Base-by-base conservation (phyloP, 2,329 filamentous ascomycete genomes). In the Cladosporium sp. region DNA sequence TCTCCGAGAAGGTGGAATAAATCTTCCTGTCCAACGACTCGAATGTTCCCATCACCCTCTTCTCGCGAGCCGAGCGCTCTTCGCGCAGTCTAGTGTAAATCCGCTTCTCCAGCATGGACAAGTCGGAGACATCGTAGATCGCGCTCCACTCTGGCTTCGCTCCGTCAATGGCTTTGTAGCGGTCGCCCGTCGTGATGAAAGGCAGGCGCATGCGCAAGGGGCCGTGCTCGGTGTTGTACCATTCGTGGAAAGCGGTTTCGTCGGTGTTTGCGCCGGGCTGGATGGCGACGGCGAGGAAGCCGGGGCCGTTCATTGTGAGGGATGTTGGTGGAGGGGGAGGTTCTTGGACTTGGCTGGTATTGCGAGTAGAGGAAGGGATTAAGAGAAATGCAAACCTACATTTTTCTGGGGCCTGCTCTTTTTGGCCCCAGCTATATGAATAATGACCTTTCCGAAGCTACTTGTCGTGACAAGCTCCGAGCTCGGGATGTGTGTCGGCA, bases 141-240 rank as follows among this genome's bases (percentile, higher is more conserved):
- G 91, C 91, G 70, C 93, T 83, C 78, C 85, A 96, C 62, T 85
- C 81, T 1, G 89, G 90, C 62, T 78, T 70, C 62, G 76, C 69
- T 53, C 77, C 72, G 70, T 93, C 89, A 15, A 76, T 82, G 8
- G 89, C 87, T 24, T 80, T 81, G 75, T 91, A 96, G 42, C 91
- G 87, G 65, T 94, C 86, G 58, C 91, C 91, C 71, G 90, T 94
- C 64, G 76, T 71, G 69, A 92, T 85, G 66, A 88, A 85, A 3
- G 89, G 84, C 13, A 95, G 76, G 49, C 90, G 87, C 6, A 95
- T 82, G 48, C 91, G 87, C 15, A 86, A 83, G 17, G 91, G 91
- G 55, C 91, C 91, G 75, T 96, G 91, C 76, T 96, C 91, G 73
- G 91, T 94, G 77, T 95, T 92, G 78, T 96, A 96, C 89, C 90